A percentile compares a stretch with the other conserved stretches of the same genome.
Conservation (phyloP, 2,329 filamentous ascomycete genomes). For the Neonectria faginata region DNA sequence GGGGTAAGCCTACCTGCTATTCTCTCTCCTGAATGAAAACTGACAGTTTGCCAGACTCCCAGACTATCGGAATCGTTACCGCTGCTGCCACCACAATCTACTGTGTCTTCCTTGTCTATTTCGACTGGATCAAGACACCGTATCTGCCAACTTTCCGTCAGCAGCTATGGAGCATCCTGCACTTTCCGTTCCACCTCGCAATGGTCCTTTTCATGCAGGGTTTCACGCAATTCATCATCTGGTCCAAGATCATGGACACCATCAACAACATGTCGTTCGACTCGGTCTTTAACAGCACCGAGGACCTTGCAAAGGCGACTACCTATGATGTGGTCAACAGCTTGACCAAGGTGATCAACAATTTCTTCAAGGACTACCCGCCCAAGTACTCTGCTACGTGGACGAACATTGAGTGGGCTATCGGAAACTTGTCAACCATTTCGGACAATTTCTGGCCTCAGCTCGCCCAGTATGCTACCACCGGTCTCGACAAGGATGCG, state of each 20-base stretch:
- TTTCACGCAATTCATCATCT: conserved; percentile 66
- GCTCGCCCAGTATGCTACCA: conserved; percentile 24
- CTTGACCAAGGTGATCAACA: conserved; percentile 31
- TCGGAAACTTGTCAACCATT: conserved; percentile 46
- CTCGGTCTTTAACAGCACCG: conserved; percentile 26
- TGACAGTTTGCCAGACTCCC: conserved; percentile 45
- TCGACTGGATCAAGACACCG: conserved; percentile 74
- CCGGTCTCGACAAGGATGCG: conserved; percentile 17
- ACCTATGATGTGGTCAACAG: conserved; percentile 34
- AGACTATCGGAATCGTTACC: conserved; percentile 56
- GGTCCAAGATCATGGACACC: conserved; percentile 55
- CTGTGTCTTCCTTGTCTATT: conserved; percentile 60
- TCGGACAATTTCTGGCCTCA: conserved; percentile 46
- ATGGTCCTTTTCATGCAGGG: conserved; percentile 74
- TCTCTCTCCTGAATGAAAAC: background rate
- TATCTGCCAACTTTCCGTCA: conserved; percentile 68
- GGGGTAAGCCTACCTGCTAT: conserved; percentile 47
- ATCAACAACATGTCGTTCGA: conserved; percentile 36
- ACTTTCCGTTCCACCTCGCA: conserved; percentile 73
- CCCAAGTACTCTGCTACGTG: conserved; percentile 40
- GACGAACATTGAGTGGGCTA: conserved; percentile 37
- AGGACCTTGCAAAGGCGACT: conserved; percentile 32
- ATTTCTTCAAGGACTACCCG: conserved; percentile 46
- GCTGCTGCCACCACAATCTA: conserved; percentile 57
- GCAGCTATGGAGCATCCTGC: conserved; percentile 67